These are phyloP conservation scores for Arbutus unedo DNA, from an alignment of 148 eudicot species.

Conservation along the genomic window DNA sequence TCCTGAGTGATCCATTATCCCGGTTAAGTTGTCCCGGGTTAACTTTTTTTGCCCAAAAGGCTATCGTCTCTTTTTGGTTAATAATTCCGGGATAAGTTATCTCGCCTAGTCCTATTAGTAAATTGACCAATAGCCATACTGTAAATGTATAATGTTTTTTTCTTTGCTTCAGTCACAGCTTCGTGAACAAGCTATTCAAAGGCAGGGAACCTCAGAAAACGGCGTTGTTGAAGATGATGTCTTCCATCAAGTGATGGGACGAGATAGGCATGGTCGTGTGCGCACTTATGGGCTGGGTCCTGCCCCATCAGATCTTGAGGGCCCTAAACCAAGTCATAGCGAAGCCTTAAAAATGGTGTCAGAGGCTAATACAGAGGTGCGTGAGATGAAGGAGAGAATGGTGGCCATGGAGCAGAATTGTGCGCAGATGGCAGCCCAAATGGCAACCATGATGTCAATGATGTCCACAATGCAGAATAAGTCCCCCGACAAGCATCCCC, in stretches of 20 bases:
- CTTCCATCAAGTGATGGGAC: conserved; percentile 30
- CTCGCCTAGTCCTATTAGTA: not conserved
- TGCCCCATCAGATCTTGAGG: conserved; percentile 16
- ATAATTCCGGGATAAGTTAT: not conserved
- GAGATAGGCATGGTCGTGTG: conserved; percentile 22
- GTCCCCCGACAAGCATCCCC: not conserved
- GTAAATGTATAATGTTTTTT: not conserved
- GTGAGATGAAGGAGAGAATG: conserved; percentile 42
- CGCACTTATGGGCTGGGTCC: conserved; percentile 24
- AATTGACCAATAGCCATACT: not conserved
- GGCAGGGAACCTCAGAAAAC: conserved; percentile 21
- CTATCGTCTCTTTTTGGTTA: not conserved
- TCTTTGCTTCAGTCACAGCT: conserved; percentile 32
- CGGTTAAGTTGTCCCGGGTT: not conserved
- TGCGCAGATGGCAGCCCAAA: conserved; percentile 45
- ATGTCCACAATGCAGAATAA: conserved; percentile 31
- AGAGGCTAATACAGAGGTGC: conserved; percentile 37
- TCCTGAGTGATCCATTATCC: not conserved
- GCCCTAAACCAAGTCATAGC: conserved; percentile 17
- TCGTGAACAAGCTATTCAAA: conserved; percentile 18
- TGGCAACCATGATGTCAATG: conserved; percentile 47
- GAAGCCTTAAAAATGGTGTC: conserved; percentile 32
- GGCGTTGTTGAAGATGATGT: conserved; percentile 17
- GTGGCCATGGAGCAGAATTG: conserved; percentile 39
- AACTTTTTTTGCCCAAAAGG: not conserved